phyloP scores from a whole-genome alignment of 306 rosid species.

The Vicia sativa region DNA sequence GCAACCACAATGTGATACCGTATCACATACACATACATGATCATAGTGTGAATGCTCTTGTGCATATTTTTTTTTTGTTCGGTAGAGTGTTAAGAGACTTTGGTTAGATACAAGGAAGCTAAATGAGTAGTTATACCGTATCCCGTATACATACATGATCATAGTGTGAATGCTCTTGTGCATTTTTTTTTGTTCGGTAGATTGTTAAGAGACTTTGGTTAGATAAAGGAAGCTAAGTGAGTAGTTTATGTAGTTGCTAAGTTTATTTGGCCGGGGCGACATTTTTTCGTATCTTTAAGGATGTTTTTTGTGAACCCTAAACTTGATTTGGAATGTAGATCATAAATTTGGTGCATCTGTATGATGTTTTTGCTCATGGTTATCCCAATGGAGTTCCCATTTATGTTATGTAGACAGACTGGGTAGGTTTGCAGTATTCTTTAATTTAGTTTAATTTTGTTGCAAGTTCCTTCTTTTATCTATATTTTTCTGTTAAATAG shows the following conservation, averaged over 20 bases:
- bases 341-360: constrained; percentile 7
- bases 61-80: constrained; percentile 27
- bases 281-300: constrained; percentile 18
- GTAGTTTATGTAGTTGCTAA: constrained; percentile 12
- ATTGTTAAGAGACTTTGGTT: constrained; percentile 12
- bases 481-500: background rate
- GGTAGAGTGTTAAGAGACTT: background rate
- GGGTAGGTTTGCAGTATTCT: constrained; percentile 16
- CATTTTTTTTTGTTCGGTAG: constrained; percentile 30
- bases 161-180: constrained; percentile 10
- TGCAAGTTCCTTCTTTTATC: constrained; percentile 6
- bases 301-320: background rate
- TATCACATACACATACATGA: background rate
- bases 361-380: background rate
- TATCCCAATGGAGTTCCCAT: constrained; percentile 22
- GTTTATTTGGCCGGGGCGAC: constrained; percentile 21
- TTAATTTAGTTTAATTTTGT: background rate
- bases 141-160: background rate
- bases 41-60: constrained; percentile 9
- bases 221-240: constrained; percentile 23
- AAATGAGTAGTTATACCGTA: constrained; percentile 8
- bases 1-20: constrained; percentile 6
- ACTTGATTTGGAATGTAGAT: background rate
- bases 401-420: constrained; percentile 29
- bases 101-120: background rate